Evolutionary conservation across 2,329 filamentous ascomycete species (phyloP).

Genomic region (Ophiostoma perfectum): DNA sequence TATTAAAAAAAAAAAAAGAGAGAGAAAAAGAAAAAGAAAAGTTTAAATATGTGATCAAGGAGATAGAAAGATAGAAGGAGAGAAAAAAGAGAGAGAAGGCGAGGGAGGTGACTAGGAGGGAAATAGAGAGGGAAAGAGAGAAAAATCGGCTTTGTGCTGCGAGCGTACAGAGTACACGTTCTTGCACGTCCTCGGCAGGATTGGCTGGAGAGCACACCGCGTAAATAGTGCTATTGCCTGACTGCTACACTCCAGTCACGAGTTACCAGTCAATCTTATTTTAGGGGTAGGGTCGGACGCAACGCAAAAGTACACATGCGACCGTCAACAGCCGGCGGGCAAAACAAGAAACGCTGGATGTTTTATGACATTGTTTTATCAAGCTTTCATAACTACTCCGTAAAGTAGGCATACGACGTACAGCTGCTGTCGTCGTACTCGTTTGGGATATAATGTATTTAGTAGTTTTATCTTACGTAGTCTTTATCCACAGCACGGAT

Average conservation of each 20-base stretch:
- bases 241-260: neutral
- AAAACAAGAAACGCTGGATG: neutral
- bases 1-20: neutral
- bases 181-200: neutral
- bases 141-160: neutral
- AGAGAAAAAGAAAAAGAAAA: neutral
- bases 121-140: too few species aligned
- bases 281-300: too few species aligned
- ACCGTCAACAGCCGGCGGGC: neutral
- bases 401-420: neutral
- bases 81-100: too few species aligned
- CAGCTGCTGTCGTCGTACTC: neutral
- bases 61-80: too few species aligned
- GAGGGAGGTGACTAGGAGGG: too few species aligned
- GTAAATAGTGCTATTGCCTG: neutral
- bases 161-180: neutral
- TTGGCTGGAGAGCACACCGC: neutral
- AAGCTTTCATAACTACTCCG: neutral
- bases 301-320: too few species aligned
- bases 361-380: neutral
- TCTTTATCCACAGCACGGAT: neutral
- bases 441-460: neutral
- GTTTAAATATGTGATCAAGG: too few species aligned
- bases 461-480: neutral
- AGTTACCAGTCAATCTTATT: neutral